phyloP scores from a whole-genome alignment of 345 rosid species.

The Microthlaspi erraticum region DNA sequence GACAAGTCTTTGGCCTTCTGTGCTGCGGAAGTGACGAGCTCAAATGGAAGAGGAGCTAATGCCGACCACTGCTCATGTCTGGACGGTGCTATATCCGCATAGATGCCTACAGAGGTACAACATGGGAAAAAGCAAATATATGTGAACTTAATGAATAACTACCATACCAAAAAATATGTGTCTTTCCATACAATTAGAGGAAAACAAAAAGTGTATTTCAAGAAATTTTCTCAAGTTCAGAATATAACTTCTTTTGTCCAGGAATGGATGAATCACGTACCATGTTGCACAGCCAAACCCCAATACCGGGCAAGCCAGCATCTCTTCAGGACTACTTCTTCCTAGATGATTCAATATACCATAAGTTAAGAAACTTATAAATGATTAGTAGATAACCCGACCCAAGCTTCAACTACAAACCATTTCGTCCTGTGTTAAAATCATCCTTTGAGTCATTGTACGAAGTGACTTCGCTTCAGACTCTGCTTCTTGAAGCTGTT shows the following conservation, averaged over 20 bases:
- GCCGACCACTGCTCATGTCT: slow-evolving; percentile 98
- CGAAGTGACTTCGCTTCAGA: slow-evolving; percentile 85
- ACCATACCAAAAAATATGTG: slow-evolving; percentile 14
- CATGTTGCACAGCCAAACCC: slow-evolving; percentile 92
- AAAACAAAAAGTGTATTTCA: neutral
- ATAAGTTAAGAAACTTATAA: slow-evolving; percentile 32
- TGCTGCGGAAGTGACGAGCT: slow-evolving; percentile 94
- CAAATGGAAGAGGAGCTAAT: slow-evolving; percentile 98
- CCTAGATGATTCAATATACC: slow-evolving; percentile 53
- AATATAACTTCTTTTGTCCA: slow-evolving; percentile 9
- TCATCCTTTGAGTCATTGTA: slow-evolving; percentile 93
- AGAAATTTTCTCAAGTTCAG: slow-evolving; percentile 4
- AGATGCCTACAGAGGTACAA: slow-evolving; percentile 58
- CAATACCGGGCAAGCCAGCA: slow-evolving; percentile 99
- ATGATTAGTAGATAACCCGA: slow-evolving; percentile 27
- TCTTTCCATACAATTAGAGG: neutral
- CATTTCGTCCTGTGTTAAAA: slow-evolving; percentile 92
- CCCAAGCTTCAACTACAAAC: slow-evolving; percentile 50
- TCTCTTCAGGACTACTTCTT: slow-evolving; percentile 98
- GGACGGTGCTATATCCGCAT: slow-evolving; percentile 78
- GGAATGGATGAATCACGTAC: slow-evolving; percentile 54
- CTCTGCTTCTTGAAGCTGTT: slow-evolving; percentile 84
- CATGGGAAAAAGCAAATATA: slow-evolving; percentile 36
- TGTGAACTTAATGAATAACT: slow-evolving; percentile 1
- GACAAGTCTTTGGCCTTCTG: slow-evolving; percentile 92